These are phyloP conservation scores for Xylogone sp. DNA, from an alignment of 2,329 filamentous ascomycete species.

Conservation along the genomic window DNA sequence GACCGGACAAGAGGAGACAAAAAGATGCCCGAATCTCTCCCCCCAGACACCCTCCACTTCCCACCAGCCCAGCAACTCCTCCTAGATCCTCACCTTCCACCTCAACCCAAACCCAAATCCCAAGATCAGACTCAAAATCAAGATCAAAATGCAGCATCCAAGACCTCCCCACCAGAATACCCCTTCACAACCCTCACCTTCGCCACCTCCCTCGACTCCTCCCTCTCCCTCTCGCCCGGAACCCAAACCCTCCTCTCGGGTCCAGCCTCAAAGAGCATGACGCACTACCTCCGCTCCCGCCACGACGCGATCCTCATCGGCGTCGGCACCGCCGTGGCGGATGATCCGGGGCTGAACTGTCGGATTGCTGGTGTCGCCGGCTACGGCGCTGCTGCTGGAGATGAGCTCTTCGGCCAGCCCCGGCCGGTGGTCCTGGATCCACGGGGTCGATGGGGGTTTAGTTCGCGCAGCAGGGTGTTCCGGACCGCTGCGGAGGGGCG, in stretches of 20 bases:
- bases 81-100: conserved; percentile 4
- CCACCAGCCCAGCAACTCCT: background rate
- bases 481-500: conserved; percentile 57
- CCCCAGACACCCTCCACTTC: conserved; percentile 1
- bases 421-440: conserved; percentile 82
- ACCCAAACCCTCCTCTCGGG: conserved; percentile 82
- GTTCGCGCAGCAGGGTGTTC: conserved; percentile 59
- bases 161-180: too few species aligned
- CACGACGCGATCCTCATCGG: conserved; percentile 86
- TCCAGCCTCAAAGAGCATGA: conserved; percentile 83
- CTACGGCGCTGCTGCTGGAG: conserved; percentile 35
- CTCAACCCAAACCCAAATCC: conserved; percentile 5
- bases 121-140: conserved; percentile 2
- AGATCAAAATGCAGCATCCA: too few species aligned
- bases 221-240: conserved; percentile 72
- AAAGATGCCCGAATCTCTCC: background rate
- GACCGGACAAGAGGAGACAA: background rate
- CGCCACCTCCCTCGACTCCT: conserved; percentile 83
- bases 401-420: conserved; percentile 59
- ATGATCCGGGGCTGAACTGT: conserved; percentile 84
- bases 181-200: conserved; percentile 78
- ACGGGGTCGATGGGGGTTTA: conserved; percentile 65
- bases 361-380: conserved; percentile 46
- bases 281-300: conserved; percentile 77
- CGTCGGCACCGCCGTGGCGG: conserved; percentile 76